These are phyloP conservation scores for Ambispora gerdemannii DNA, from an alignment of 192 early-diverging fungal species.

Conservation along the genomic window DNA sequence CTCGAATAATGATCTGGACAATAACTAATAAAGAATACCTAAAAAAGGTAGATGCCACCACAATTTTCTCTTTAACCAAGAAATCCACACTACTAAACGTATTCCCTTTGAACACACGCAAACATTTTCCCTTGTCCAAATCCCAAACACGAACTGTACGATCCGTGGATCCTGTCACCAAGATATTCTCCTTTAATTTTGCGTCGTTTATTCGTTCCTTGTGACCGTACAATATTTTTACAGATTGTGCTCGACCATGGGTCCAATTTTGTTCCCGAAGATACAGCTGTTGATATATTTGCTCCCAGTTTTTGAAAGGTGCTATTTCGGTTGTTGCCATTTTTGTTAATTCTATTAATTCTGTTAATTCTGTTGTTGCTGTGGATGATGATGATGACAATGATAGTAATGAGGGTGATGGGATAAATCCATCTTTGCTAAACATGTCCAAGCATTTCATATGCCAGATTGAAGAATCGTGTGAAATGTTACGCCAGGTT, in stretches of 20 bases:
- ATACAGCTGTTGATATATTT: slow-evolving; percentile 18
- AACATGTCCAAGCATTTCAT: slow-evolving; percentile 18
- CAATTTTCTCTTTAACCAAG: slow-evolving; percentile 11
- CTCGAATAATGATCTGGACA: neutral
- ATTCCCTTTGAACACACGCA: slow-evolving; percentile 47
- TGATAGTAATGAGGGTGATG: too few species aligned
- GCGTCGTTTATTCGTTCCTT: slow-evolving; percentile 8
- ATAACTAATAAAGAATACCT: slow-evolving; percentile 7
- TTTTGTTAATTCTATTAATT: neutral
- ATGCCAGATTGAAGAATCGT: slow-evolving; percentile 25
- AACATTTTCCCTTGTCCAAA: slow-evolving; percentile 52
- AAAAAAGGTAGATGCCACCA: slow-evolving; percentile 28
- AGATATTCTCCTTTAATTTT: slow-evolving; percentile 55
- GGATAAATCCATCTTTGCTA: neutral
- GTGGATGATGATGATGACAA: neutral
- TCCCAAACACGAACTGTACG: slow-evolving; percentile 85
- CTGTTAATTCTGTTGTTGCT: too few species aligned
- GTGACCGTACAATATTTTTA: slow-evolving; percentile 13
- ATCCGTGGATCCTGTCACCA: slow-evolving; percentile 86
- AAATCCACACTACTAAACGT: slow-evolving; percentile 30
- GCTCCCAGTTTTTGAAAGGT: slow-evolving; percentile 23
- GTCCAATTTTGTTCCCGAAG: slow-evolving; percentile 22
- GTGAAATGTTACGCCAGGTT: slow-evolving; percentile 19
- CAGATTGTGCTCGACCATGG: neutral
- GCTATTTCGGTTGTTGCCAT: neutral